phyloP scores from a whole-genome alignment of 1,284 basidiomycete genomes.

The Irpex rosettiformis region DNA sequence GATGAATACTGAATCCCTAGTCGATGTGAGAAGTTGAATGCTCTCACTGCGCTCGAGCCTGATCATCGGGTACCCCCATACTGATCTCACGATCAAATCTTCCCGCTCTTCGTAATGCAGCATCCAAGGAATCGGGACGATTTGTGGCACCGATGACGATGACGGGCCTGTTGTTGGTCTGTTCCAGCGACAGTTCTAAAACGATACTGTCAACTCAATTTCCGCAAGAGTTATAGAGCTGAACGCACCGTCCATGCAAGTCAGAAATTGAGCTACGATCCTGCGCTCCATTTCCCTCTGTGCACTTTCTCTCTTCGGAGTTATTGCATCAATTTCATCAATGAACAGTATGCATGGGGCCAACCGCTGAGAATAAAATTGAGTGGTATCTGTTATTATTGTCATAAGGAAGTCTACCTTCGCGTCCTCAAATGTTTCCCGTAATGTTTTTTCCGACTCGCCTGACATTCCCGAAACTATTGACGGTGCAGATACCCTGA shows the following conservation, averaged over 20 bases:
- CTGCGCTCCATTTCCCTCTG: slow-evolving; percentile 97
- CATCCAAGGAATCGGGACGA: slow-evolving; percentile 91
- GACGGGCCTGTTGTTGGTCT: slow-evolving; percentile 85
- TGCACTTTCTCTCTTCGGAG: slow-evolving; percentile 95
- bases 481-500: slow-evolving; percentile 90
- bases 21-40: not conserved
- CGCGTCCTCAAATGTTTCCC: slow-evolving; percentile 96
- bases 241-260: slow-evolving; percentile 89
- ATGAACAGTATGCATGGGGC: slow-evolving; percentile 92
- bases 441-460: slow-evolving; percentile 92
- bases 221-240: not conserved
- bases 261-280: slow-evolving; percentile 95
- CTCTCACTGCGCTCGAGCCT: slow-evolving; percentile 81
- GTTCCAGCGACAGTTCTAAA: slow-evolving; percentile 87
- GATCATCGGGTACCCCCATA: slow-evolving; percentile 94
- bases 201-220: not conserved
- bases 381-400: not conserved
- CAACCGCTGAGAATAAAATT: slow-evolving; percentile 51
- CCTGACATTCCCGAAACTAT: slow-evolving; percentile 98
- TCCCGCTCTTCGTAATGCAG: slow-evolving; percentile 89
- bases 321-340: slow-evolving; percentile 98
- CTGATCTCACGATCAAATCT: slow-evolving; percentile 97
- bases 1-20: not conserved
- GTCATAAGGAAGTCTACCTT: slow-evolving; percentile 63
- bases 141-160: slow-evolving; percentile 97